These are phyloP conservation scores for Arachis hypogaea DNA, from an alignment of 306 rosid species.

Conservation along the genomic window DNA sequence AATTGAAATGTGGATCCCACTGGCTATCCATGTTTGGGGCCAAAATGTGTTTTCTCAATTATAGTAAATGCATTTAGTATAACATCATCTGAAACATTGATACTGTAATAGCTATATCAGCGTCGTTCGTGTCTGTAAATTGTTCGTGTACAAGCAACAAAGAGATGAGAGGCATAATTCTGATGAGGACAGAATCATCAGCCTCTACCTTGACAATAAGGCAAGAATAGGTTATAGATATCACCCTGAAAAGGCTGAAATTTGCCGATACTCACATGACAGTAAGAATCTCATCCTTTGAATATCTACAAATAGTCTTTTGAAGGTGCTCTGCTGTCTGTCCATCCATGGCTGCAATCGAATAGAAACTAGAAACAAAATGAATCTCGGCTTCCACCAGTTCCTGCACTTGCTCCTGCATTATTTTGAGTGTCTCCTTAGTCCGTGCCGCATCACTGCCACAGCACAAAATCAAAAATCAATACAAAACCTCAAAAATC, in stretches of 20 bases:
- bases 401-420: constrained; percentile 80
- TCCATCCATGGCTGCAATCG: constrained; percentile 99
- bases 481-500: constrained; percentile 23
- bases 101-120: neutral
- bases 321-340: constrained; percentile 98
- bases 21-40: constrained; percentile 22
- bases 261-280: constrained; percentile 68
- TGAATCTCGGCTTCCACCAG: constrained; percentile 81
- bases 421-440: constrained; percentile 78
- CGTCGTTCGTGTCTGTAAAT: neutral
- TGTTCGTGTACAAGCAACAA: neutral
- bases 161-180: constrained; percentile 9
- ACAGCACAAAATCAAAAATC: constrained; percentile 28
- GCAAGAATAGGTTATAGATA: constrained; percentile 11
- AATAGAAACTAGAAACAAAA: constrained; percentile 91
- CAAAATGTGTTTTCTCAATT: constrained; percentile 19
- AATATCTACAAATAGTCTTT: constrained; percentile 67
- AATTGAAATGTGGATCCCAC: constrained; percentile 15
- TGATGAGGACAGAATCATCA: neutral
- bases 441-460: constrained; percentile 82
- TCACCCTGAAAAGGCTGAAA: constrained; percentile 11
- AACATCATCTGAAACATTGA: neutral
- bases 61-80: constrained; percentile 25
- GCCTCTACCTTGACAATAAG: constrained; percentile 12
- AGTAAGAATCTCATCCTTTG: constrained; percentile 78